Percentiles rank a stretch among this genome's conserved stretches.
Conservation (phyloP, 495 filamentous ascomycete species). For the Tirmania nivea region DNA sequence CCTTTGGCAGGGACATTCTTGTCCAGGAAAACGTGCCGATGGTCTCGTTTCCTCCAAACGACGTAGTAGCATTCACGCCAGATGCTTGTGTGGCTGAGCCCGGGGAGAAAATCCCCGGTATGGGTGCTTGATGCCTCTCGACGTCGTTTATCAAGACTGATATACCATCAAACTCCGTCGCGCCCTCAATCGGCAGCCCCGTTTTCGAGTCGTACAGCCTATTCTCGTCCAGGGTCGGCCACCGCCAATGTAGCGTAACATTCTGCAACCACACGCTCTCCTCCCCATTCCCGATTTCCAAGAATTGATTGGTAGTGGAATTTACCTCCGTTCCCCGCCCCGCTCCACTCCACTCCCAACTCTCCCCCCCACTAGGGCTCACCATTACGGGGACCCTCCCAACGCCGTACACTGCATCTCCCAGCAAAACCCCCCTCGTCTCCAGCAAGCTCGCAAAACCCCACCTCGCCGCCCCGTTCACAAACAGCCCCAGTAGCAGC, state of each 20-base stretch:
- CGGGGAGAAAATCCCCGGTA: background rate
- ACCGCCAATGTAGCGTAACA: conserved; percentile 31
- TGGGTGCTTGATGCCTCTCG: conserved; percentile 42
- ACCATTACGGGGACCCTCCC: background rate
- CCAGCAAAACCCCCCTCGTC: conserved; percentile 37
- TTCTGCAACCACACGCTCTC: conserved; percentile 14
- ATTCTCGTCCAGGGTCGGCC: conserved; percentile 11
- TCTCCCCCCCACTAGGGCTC: no score
- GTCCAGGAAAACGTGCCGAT: conserved; percentile 22
- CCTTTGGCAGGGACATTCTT: conserved; percentile 1
- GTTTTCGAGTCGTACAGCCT: conserved; percentile 37
- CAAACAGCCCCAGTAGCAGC: conserved; percentile 68
- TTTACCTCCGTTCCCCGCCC: no score
- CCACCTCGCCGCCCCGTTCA: conserved; percentile 85
- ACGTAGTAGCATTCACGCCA: no score
- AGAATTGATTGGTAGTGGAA: no score
- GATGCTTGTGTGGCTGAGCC: background rate
- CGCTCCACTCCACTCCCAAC: no score
- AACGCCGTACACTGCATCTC: conserved; percentile 22
- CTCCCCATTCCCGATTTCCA: background rate
- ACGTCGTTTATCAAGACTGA: conserved; percentile 89
- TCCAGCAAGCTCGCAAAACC: conserved; percentile 82
- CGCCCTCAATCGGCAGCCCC: conserved; percentile 20
- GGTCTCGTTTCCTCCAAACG: background rate
- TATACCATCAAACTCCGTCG: conserved; percentile 42